Conservation (phyloP, 148 eudicot genomes). For the Chenopodium berlandieri region DNA sequence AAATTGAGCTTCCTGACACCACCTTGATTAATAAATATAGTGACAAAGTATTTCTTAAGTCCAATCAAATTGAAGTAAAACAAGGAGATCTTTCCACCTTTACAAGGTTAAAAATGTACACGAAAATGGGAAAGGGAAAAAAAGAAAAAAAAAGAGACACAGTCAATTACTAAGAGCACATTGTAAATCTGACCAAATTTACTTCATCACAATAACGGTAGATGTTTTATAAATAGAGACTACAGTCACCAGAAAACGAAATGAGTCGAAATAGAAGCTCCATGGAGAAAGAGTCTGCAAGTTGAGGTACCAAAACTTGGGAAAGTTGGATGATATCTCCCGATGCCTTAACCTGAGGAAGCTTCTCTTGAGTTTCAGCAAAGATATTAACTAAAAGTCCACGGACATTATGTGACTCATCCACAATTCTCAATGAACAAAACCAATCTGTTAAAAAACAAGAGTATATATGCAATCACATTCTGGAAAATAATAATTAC, state of each 20-base stretch:
- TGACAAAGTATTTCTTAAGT: not conserved
- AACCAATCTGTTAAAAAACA: slow-evolving; percentile 58
- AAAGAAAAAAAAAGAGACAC: not conserved
- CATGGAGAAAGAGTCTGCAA: not conserved
- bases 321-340: slow-evolving; percentile 71
- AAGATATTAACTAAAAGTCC: slow-evolving; percentile 66
- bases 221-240: not conserved
- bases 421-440: slow-evolving; percentile 58
- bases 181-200: not conserved
- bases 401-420: slow-evolving; percentile 52
- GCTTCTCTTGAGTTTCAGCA: slow-evolving; percentile 57
- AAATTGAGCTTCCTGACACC: not conserved
- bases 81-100: not conserved
- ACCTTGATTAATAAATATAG: not conserved
- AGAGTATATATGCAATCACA: slow-evolving; percentile 6
- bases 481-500: not conserved
- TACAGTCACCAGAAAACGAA: not conserved
- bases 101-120: not conserved
- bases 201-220: not conserved
- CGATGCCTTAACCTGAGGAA: slow-evolving; percentile 54
- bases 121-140: too few species aligned
- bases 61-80: not conserved
- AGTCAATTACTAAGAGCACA: not conserved
- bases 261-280: not conserved
- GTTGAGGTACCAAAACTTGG: slow-evolving; percentile 46